These are phyloP conservation scores for Camellia granthamiana DNA, from an alignment of 148 eudicot species.

Conservation along the genomic window DNA sequence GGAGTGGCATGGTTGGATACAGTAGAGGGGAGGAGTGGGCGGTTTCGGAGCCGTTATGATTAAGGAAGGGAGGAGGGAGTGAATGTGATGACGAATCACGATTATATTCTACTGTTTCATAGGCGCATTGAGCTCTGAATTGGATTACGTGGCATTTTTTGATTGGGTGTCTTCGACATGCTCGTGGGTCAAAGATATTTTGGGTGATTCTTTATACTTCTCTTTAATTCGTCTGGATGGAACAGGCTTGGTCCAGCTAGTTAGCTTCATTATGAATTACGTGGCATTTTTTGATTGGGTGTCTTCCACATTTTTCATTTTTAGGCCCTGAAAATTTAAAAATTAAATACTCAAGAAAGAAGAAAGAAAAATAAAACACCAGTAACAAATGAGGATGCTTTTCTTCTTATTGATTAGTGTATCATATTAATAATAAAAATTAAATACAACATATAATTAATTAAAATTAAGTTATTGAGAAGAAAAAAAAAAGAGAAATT, in stretches of 20 bases:
- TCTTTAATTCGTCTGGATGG: no score
- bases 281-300: slow-evolving; percentile 26
- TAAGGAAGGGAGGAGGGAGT: slow-evolving; percentile 33
- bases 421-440: no score
- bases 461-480: no score
- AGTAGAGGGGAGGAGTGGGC: slow-evolving; percentile 17
- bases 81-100: background rate
- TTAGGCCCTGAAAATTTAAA: no score
- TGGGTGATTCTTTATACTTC: no score
- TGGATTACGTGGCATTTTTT: slow-evolving; percentile 18
- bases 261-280: background rate
- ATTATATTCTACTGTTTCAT: slow-evolving; percentile 3
- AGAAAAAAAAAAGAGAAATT: no score
- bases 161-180: slow-evolving; percentile 19
- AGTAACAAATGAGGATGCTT: no score
- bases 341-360: no score
- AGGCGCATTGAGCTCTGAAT: slow-evolving; percentile 20
- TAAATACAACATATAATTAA: no score
- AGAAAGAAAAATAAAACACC: no score
- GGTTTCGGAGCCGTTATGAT: slow-evolving; percentile 44
- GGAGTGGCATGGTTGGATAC: background rate
- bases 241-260: no score
- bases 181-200: slow-evolving; percentile 23
- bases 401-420: no score
- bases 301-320: background rate